Percentiles rank a stretch among this genome's conserved stretches.
Evolutionary conservation across 768 basidiomycete species (phyloP).

Genomic region (Boletus bicolor): DNA sequence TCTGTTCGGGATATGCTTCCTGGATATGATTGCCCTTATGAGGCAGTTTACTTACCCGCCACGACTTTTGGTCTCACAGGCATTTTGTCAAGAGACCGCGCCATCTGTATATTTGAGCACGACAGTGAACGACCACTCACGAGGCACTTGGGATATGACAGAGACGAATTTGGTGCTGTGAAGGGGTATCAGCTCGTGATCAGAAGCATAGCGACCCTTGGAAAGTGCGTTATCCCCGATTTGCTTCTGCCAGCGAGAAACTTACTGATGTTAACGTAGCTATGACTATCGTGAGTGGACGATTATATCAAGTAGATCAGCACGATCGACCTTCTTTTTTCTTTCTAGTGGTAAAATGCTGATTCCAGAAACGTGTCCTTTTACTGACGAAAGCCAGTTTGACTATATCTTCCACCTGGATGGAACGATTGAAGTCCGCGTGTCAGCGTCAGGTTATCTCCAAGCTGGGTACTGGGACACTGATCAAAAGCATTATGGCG

Average conservation of each 20-base stretch:
- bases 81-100: slow-evolving; percentile 43
- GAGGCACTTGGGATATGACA: slow-evolving; percentile 51
- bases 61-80: slow-evolving; percentile 49
- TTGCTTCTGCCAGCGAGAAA: background rate
- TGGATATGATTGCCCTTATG: slow-evolving; percentile 64
- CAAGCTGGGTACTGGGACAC: slow-evolving; percentile 61
- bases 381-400: slow-evolving; percentile 37
- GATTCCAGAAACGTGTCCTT: background rate
- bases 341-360: slow-evolving; percentile 30
- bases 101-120: slow-evolving; percentile 64
- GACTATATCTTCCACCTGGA: slow-evolving; percentile 67
- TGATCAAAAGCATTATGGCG: slow-evolving; percentile 49
- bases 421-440: slow-evolving; percentile 63
- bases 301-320: background rate
- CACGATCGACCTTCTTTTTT: background rate
- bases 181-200: slow-evolving; percentile 59
- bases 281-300: slow-evolving; percentile 51
- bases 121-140: slow-evolving; percentile 57
- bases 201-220: slow-evolving; percentile 56
- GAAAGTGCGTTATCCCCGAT: slow-evolving; percentile 46
- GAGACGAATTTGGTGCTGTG: slow-evolving; percentile 58
- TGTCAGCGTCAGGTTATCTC: slow-evolving; percentile 67
- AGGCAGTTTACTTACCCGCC: slow-evolving; percentile 57
- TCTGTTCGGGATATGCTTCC: slow-evolving; percentile 59
- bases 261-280: slow-evolving; percentile 28